Base-by-base conservation (phyloP, 257 asterid genomes). In the Leonotis leonurus region DNA sequence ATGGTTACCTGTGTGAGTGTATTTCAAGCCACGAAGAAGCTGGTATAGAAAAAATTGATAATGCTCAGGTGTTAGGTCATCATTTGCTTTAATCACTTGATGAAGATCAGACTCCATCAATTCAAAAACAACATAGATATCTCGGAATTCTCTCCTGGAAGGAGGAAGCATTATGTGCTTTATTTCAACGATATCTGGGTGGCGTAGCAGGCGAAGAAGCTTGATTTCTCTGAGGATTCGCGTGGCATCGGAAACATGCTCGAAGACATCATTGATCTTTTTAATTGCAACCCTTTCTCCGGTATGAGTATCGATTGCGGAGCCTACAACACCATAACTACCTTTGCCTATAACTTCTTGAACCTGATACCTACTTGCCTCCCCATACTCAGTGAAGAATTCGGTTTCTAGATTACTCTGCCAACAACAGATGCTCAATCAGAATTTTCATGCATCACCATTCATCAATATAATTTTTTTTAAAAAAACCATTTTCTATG, bases 131-230 rank as follows among this genome's bases (percentile, higher is more conserved):
- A 91, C 95, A 59, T 84, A 91, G 21, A 91, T 88, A 75, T 91
- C 96, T 33, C 72, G 80, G 77, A 91, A 91, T 72, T 91, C 98
- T 78, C 98, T 83, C 40, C 96, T 76, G 20, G 98, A 89, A 37
- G 98, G 98, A 56, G 96, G 98, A 54, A 91, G 96, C 96, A 91
- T 91, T 50, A 91, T 84, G 73, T 92, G 98, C 65, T 86, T 92
- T 72, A 92, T 86, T 63, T 86, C 93, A 60, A 92, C 98, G 64
- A 92, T 83, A 72, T 92, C 97, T 6, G 98, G 98, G 73, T 92
- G 98, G 11, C 81, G 92, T 71, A 92, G 90, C 33, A 92, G 73
- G 44, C 97, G 85, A 62, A 92, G 98, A 60, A 89, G 95, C 85
- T 92, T 92, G 67, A 92, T 89, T 84, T 92, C 97, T 77, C 95